These are phyloP conservation scores for Ceratobasidium sp. DNA, from an alignment of 1,284 basidiomycete species.

Conservation along the genomic window DNA sequence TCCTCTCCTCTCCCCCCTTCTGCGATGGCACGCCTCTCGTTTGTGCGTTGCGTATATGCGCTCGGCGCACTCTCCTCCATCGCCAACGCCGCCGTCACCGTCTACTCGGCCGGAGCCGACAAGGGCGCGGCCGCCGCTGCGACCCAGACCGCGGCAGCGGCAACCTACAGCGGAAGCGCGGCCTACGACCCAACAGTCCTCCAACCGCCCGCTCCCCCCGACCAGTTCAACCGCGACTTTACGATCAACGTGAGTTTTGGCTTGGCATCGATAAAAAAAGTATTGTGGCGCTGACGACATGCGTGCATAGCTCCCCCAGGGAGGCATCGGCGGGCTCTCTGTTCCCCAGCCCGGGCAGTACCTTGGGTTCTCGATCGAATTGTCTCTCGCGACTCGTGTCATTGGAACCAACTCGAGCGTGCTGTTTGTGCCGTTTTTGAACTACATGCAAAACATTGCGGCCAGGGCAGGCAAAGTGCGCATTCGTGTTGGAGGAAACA, in stretches of 20 bases:
- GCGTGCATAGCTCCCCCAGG: background rate
- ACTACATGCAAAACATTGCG: constrained; percentile 72
- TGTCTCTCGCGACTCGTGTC: constrained; percentile 52
- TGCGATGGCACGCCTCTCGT: constrained; percentile 26
- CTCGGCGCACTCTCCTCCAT: background rate
- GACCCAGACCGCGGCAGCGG: background rate
- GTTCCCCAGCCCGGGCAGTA: constrained; percentile 31
- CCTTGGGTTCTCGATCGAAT: constrained; percentile 41
- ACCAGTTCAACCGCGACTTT: constrained; percentile 14
- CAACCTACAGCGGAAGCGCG: constrained; percentile 5
- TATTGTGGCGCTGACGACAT: background rate
- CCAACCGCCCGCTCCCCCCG: constrained; percentile 33
- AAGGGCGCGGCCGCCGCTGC: background rate
- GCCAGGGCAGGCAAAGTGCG: constrained; percentile 61
- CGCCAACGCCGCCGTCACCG: constrained; percentile 16
- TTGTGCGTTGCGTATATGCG: constrained; percentile 1
- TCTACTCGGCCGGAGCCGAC: background rate
- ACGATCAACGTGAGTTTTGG: constrained; percentile 29
- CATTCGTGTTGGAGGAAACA: constrained; percentile 79
- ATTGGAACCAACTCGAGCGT: constrained; percentile 47
- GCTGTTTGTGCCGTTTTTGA: constrained; percentile 71
- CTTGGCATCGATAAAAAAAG: background rate
- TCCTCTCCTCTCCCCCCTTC: background rate
- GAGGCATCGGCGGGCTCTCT: background rate
- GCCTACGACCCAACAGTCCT: constrained; percentile 39